phyloP scores from a whole-genome alignment of 2,329 filamentous ascomycete genomes.

The Fusarium metavorans region DNA sequence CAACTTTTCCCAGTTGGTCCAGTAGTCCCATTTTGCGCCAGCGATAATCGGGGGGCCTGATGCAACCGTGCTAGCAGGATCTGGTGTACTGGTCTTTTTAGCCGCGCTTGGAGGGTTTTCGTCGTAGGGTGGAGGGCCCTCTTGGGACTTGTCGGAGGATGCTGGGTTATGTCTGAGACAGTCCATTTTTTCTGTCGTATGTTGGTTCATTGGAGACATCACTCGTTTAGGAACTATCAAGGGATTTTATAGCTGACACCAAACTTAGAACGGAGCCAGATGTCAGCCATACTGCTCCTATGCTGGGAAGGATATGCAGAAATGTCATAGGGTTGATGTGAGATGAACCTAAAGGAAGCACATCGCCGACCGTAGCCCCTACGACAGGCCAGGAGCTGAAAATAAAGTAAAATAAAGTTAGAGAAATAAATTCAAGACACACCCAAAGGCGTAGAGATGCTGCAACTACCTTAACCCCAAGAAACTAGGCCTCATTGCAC shows the following conservation, averaged over 20 bases:
- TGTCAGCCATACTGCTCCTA: neutral
- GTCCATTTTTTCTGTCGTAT: neutral
- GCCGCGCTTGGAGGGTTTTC: neutral
- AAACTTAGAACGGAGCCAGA: neutral
- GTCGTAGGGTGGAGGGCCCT: neutral
- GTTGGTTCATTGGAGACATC: neutral
- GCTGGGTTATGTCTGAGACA: neutral
- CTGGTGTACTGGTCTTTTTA: neutral
- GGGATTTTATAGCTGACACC: neutral
- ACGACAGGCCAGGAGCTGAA: too few relatives aligned
- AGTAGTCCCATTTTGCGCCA: neutral
- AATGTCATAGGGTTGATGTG: neutral
- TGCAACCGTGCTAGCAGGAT: neutral
- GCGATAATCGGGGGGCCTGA: neutral
- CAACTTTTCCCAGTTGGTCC: neutral
- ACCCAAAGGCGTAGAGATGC: neutral
- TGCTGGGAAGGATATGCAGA: neutral
- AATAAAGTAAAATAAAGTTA: too few relatives aligned
- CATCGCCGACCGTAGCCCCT: neutral
- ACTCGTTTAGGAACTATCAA: neutral
- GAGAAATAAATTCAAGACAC: too few relatives aligned
- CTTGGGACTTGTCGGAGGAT: neutral
- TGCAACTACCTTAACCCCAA: neutral
- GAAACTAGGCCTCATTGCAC: neutral
- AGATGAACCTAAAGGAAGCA: neutral